phyloP scores from a whole-genome alignment of 148 eudicot genomes.

The Rhododendron simsii region DNA sequence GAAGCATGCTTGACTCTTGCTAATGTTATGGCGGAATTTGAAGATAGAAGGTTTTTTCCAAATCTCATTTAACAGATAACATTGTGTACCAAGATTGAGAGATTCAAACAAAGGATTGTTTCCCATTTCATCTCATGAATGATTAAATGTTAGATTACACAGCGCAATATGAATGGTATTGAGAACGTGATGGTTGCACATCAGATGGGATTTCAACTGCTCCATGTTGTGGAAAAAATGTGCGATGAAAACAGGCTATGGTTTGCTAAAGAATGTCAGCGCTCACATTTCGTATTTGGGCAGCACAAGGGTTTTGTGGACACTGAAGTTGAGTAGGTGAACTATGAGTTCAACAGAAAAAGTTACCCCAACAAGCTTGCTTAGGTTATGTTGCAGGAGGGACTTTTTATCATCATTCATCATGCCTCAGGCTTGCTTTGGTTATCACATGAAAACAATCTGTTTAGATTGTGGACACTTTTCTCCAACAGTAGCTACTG shows the following conservation, averaged over 20 bases:
- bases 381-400: not conserved
- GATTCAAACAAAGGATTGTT: not conserved
- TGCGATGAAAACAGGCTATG: not conserved
- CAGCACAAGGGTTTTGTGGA: not conserved
- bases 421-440: not conserved
- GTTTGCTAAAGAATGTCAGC: not conserved
- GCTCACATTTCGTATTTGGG: too few species aligned
- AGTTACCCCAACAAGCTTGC: not conserved
- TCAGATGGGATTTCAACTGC: not conserved
- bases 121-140: not conserved
- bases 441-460: not conserved
- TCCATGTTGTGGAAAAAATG: not conserved
- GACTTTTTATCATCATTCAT: not conserved
- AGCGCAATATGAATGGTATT: not conserved
- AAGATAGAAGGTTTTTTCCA: not conserved
- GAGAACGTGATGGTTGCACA: not conserved
- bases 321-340: not conserved
- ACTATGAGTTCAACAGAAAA: not conserved
- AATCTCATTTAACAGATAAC: too few species aligned
- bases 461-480: not conserved
- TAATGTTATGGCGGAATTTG: not conserved
- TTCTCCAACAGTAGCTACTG: not conserved
- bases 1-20: slow-evolving; percentile 1
- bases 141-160: not conserved
- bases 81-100: not conserved